Conservation (phyloP, 305 asterid species). For the Fraxinus floribunda region DNA sequence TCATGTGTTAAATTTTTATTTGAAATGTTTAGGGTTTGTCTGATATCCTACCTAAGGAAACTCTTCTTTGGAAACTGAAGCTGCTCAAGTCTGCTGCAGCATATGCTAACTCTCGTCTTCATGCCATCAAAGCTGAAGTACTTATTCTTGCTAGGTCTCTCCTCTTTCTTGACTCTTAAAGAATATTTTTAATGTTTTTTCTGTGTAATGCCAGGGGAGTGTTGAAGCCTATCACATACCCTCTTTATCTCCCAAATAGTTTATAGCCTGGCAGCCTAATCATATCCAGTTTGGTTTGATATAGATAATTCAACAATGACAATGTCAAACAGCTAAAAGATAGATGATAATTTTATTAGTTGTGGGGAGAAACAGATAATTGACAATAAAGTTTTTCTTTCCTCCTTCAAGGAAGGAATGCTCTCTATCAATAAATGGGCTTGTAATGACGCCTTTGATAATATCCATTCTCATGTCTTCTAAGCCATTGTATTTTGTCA, state of each 20-base stretch:
- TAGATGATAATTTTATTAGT: background rate
- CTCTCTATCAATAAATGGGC: background rate
- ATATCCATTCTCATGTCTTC: background rate
- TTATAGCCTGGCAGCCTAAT: background rate
- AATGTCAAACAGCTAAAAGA: background rate
- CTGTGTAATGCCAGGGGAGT: background rate
- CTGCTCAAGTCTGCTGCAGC: constrained; percentile 71
- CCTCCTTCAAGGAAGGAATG: background rate
- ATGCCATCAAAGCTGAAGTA: constrained; percentile 87
- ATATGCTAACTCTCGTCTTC: constrained; percentile 88
- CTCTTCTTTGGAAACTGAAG: constrained; percentile 88
- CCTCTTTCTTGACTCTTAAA: constrained; percentile 25
- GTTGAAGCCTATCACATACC: background rate
- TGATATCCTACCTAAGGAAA: constrained; percentile 74
- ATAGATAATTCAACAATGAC: background rate
- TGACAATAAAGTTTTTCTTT: background rate
- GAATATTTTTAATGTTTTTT: background rate
- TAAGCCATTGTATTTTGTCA: background rate
- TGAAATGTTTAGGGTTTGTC: constrained; percentile 53
- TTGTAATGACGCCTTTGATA: background rate
- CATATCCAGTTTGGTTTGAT: background rate
- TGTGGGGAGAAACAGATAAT: background rate
- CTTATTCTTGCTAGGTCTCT: constrained; percentile 82
- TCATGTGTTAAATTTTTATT: constrained; percentile 1
- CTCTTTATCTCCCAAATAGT: background rate